These are phyloP conservation scores for Cicer yamashitae DNA, from an alignment of 306 rosid species.

Conservation along the genomic window DNA sequence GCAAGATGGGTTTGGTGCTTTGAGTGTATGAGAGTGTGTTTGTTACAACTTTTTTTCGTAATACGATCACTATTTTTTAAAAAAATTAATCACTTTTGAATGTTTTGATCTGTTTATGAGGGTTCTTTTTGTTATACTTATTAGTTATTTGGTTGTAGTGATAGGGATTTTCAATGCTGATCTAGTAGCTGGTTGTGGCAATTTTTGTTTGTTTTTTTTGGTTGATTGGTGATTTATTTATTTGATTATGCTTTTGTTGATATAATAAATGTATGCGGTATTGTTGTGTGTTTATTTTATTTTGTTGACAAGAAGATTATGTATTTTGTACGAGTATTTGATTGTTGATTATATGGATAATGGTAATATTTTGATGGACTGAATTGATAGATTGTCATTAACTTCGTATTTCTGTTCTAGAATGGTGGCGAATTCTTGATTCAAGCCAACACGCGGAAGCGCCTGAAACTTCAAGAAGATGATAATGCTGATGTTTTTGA, in stretches of 20 bases:
- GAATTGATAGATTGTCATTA: slow-evolving; percentile 15
- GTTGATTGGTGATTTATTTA: slow-evolving; percentile 18
- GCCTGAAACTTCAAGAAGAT: slow-evolving; percentile 67
- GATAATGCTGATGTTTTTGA: slow-evolving; percentile 58
- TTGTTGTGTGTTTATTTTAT: slow-evolving; percentile 20
- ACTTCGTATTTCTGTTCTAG: slow-evolving; percentile 43
- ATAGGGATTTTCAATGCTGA: slow-evolving; percentile 21
- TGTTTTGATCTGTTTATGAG: neutral
- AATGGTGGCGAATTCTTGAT: slow-evolving; percentile 77
- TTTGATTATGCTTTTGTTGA: slow-evolving; percentile 28
- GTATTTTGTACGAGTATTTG: neutral
- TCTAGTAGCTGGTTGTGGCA: neutral
- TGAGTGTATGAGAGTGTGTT: neutral
- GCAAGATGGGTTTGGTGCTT: slow-evolving; percentile 32
- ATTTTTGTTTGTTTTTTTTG: slow-evolving; percentile 2
- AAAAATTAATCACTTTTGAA: no score
- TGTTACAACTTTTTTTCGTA: no score
- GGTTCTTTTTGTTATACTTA: neutral
- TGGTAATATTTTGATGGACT: slow-evolving; percentile 14
- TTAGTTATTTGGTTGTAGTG: slow-evolving; percentile 24
- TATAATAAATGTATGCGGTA: neutral
- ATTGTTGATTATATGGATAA: slow-evolving; percentile 24
- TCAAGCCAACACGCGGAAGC: slow-evolving; percentile 92
- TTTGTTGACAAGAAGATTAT: slow-evolving; percentile 7
- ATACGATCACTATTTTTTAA: no score